These are phyloP conservation scores for Quercus rubra DNA, from an alignment of 306 rosid species.

Conservation along the genomic window DNA sequence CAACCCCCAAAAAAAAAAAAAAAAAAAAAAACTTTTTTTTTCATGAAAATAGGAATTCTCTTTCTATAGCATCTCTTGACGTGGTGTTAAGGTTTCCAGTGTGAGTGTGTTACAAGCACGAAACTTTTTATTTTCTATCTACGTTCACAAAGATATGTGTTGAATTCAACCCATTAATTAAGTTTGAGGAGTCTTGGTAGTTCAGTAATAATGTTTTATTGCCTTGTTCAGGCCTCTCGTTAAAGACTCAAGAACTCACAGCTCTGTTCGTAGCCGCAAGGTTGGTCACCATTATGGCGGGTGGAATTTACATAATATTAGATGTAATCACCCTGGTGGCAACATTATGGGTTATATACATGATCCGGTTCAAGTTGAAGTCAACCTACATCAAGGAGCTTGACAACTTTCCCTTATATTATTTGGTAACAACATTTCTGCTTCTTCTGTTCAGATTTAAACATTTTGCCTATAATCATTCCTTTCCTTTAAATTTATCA, in stretches of 20 bases:
- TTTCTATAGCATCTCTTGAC: too few relatives aligned
- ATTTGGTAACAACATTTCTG: slow-evolving; percentile 45
- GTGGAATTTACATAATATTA: slow-evolving; percentile 39
- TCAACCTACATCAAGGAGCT: slow-evolving; percentile 61
- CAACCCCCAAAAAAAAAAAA: background rate
- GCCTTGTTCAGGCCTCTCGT: slow-evolving; percentile 53
- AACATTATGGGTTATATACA: slow-evolving; percentile 57
- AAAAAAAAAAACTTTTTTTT: too few relatives aligned
- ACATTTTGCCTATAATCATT: background rate
- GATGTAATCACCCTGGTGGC: slow-evolving; percentile 46
- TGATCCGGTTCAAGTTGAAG: slow-evolving; percentile 62
- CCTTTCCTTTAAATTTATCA: too few relatives aligned
- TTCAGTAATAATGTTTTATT: background rate
- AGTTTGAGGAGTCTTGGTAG: background rate
- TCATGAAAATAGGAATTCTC: background rate
- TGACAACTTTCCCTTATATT: slow-evolving; percentile 46
- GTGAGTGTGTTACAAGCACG: too few relatives aligned
- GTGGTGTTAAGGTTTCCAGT: too few relatives aligned
- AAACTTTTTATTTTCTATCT: too few relatives aligned
- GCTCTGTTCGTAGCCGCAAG: slow-evolving; percentile 46
- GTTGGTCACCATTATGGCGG: slow-evolving; percentile 31
- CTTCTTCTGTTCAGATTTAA: background rate
- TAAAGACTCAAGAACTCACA: slow-evolving; percentile 77
- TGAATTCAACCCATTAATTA: too few relatives aligned
- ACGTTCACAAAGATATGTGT: too few relatives aligned